Evolutionary conservation across 805 yeast species (phyloP).

Genomic region (Lipomyces yamadae): DNA sequence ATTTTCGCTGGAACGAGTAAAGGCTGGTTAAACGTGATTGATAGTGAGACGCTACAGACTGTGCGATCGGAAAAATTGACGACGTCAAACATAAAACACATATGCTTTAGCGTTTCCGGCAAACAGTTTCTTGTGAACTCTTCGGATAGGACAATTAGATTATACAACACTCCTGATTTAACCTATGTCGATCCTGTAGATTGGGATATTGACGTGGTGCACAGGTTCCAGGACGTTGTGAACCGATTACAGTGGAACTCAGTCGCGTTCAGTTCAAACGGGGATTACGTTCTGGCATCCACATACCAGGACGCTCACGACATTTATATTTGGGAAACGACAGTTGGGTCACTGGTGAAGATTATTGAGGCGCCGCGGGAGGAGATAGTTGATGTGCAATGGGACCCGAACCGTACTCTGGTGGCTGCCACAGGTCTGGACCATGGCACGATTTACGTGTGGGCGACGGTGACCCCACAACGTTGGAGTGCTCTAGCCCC

Average conservation of each 20-base stretch:
- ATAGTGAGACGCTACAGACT: constrained; percentile 41
- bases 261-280: constrained; percentile 70
- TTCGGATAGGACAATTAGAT: constrained; percentile 45
- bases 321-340: constrained; percentile 90
- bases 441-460: constrained; percentile 75
- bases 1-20: constrained; percentile 78
- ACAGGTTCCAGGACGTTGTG: constrained; percentile 87
- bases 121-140: constrained; percentile 43
- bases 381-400: constrained; percentile 81
- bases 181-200: constrained; percentile 46
- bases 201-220: constrained; percentile 68
- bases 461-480: constrained; percentile 84
- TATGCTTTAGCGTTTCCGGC: constrained; percentile 73
- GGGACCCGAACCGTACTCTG: constrained; percentile 77
- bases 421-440: constrained; percentile 87
- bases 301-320: constrained; percentile 89
- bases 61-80: constrained; percentile 63
- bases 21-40: constrained; percentile 68
- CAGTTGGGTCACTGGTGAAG: constrained; percentile 83
- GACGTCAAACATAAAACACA: constrained; percentile 70
- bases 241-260: constrained; percentile 88
- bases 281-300: constrained; percentile 86
- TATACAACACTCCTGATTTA: constrained; percentile 42
- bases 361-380: constrained; percentile 90
- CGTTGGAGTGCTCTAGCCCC: constrained; percentile 98